Conservation (phyloP, 345 rosid genomes). For the Angophora floribunda region DNA sequence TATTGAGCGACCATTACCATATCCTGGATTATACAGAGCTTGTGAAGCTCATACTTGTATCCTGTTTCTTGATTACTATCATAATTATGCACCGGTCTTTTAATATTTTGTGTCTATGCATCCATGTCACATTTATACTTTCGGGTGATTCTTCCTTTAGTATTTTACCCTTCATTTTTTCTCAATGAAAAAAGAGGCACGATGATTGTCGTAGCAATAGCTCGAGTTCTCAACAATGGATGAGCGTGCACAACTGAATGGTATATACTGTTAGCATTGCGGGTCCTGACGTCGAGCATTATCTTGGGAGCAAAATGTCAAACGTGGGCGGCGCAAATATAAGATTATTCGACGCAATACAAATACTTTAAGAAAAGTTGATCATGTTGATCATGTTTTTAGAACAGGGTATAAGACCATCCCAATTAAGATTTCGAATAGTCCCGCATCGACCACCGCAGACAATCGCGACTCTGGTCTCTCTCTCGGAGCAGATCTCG, state of each 20-base stretch:
- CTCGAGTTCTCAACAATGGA: background rate
- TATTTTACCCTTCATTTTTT: background rate
- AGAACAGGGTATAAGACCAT: background rate
- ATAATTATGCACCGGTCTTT: background rate
- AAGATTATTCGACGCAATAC: background rate
- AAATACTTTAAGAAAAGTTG: background rate
- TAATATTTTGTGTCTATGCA: background rate
- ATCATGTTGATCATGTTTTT: background rate
- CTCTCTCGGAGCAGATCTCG: background rate
- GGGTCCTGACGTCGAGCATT: background rate
- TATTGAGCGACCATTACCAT: background rate
- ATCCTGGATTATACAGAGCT: background rate
- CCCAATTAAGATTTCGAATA: background rate
- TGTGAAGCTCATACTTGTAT: background rate
- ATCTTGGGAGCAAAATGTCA: background rate
- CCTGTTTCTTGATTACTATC: background rate
- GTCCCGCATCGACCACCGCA: background rate
- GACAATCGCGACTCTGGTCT: background rate
- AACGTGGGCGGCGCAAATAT: background rate
- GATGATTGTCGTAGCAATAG: background rate
- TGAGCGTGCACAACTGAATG: background rate
- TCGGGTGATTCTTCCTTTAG: fast-evolving
- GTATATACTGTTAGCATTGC: background rate
- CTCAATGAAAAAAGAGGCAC: background rate
- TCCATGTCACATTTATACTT: background rate